phyloP scores from a whole-genome alignment of 306 rosid species.

The Casuarina cunninghamiana region DNA sequence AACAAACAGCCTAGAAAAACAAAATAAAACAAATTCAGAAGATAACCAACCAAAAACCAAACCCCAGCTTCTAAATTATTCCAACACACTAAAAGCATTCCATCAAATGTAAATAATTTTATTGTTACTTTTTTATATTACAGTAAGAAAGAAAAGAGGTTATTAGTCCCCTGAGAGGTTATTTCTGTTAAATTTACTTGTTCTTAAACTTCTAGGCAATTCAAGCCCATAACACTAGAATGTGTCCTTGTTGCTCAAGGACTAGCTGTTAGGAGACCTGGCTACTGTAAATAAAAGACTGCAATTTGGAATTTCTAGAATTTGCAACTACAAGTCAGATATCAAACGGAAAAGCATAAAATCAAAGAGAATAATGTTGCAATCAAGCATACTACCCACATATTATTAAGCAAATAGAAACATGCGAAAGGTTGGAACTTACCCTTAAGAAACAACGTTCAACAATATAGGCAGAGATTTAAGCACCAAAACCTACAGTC shows the following conservation, averaged over 20 bases:
- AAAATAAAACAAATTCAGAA: too few species aligned
- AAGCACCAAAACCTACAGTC: slow-evolving; percentile 96
- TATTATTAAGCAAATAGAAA: background rate
- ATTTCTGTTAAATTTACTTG: background rate
- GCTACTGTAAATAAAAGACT: background rate
- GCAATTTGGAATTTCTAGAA: background rate
- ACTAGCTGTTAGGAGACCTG: slow-evolving; percentile 5
- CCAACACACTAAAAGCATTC: background rate
- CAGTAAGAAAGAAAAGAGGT: background rate
- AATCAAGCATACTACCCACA: background rate
- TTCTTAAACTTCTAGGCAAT: background rate
- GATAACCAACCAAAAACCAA: too few species aligned
- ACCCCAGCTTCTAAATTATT: too few species aligned
- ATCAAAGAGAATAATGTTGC: background rate
- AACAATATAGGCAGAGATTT: slow-evolving; percentile 83
- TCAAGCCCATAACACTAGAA: background rate
- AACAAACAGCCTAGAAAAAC: too few species aligned
- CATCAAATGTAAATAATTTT: too few species aligned
- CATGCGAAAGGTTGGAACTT: slow-evolving; percentile 28
- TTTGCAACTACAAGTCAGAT: background rate
- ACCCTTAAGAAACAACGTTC: slow-evolving; percentile 95
- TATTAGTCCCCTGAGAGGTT: background rate
- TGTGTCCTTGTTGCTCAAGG: background rate
- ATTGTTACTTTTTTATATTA: too few species aligned
- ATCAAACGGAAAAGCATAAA: background rate